phyloP scores from a whole-genome alignment of 2,329 filamentous ascomycete genomes.

The Chrysosphaeria jannelii region DNA sequence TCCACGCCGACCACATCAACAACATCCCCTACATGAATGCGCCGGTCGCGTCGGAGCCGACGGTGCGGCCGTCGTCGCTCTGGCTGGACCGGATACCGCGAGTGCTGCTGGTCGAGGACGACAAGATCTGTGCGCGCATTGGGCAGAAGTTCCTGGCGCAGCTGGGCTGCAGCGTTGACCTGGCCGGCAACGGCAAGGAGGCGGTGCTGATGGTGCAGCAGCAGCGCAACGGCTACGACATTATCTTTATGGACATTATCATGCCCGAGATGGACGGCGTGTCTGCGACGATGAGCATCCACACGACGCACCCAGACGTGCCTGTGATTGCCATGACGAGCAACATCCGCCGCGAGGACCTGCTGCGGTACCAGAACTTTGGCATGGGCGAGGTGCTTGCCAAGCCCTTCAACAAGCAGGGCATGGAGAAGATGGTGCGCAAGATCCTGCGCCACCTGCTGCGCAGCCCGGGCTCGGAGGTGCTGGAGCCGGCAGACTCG shows the following conservation, averaged over 20 bases:
- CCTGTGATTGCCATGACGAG: conserved; percentile 98
- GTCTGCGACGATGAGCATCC: conserved; percentile 75
- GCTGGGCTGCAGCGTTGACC: conserved; percentile 35
- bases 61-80: conserved; percentile 13
- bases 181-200: conserved; percentile 59
- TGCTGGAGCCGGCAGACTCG: no score
- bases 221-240: conserved; percentile 21
- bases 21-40: conserved; percentile 62
- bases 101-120: conserved; percentile 73
- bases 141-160: conserved; percentile 35
- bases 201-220: conserved; percentile 58
- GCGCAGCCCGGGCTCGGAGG: conserved; percentile 35
- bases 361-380: conserved; percentile 17
- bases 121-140: conserved; percentile 34
- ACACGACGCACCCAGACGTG: conserved; percentile 51
- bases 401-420: conserved; percentile 82
- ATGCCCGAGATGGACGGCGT: conserved; percentile 94
- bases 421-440: conserved; percentile 58
- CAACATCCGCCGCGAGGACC: conserved; percentile 79
- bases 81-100: conserved; percentile 38
- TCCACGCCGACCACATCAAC: conserved; percentile 78
- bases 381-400: conserved; percentile 95
- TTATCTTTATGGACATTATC: conserved; percentile 79
- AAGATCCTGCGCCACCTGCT: conserved; percentile 69
- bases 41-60: conserved; percentile 10